Evolutionary conservation across 1,139 yeast species (phyloP).

Genomic region (Kodamaea fungicola): DNA sequence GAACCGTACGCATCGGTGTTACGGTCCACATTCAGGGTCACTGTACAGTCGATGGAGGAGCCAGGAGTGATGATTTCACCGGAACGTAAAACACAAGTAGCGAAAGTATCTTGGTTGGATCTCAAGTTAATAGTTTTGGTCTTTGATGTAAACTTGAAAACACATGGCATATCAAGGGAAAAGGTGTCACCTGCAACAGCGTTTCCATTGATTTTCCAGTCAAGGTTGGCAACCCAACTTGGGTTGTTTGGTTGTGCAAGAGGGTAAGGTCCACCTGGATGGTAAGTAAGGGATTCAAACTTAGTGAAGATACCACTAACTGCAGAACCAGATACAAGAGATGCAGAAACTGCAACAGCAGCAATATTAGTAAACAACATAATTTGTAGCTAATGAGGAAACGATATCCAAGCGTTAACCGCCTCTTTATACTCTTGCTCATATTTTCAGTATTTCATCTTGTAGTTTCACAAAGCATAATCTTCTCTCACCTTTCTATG

Average conservation of each 20-base stretch:
- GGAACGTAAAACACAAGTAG: constrained; percentile 23
- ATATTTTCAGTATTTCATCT: too few relatives aligned
- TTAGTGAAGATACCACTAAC: constrained; percentile 17
- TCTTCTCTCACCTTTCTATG: too few relatives aligned
- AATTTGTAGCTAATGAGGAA: not conserved
- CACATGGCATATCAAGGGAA: constrained; percentile 25
- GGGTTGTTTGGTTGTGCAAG: constrained; percentile 11
- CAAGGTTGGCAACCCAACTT: constrained; percentile 22
- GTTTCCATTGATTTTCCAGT: constrained; percentile 22
- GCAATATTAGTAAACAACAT: not conserved
- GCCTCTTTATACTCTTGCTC: too few relatives aligned
- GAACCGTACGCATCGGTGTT: constrained; percentile 14
- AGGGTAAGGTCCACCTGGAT: constrained; percentile 6
- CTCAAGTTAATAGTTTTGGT: not conserved
- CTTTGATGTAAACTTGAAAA: constrained; percentile 21
- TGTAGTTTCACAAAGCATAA: too few relatives aligned
- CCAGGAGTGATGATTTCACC: constrained; percentile 24
- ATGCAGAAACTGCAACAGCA: constrained; percentile 4
- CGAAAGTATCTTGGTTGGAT: constrained; percentile 13
- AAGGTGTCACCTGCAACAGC: constrained; percentile 26
- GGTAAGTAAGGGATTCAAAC: constrained; percentile 12
- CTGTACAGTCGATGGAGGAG: constrained; percentile 25
- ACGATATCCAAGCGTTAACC: too few relatives aligned
- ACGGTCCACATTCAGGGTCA: constrained; percentile 10
- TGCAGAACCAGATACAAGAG: constrained; percentile 5